phyloP scores from a whole-genome alignment of 2,329 filamentous ascomycete species.

The Zasmidium citrigriseum region DNA sequence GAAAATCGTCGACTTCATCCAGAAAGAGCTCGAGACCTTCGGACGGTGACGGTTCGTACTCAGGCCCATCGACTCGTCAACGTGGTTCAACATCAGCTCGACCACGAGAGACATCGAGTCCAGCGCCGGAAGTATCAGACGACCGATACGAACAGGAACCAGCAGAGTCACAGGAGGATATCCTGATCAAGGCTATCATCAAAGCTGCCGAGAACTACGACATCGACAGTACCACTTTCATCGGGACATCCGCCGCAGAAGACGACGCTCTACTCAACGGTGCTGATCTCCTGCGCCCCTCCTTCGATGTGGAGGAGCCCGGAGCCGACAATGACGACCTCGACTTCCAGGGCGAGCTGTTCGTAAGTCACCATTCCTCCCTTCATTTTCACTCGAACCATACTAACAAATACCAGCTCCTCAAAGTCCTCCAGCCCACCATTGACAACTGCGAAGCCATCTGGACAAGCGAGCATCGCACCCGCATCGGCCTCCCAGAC shows the following conservation, averaged over 20 bases:
- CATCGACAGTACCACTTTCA: not conserved
- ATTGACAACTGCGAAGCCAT: not conserved
- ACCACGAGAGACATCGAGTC: too few relatives aligned
- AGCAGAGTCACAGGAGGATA: too few relatives aligned
- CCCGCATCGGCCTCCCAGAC: not conserved
- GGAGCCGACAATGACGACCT: not conserved
- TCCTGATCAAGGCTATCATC: not conserved
- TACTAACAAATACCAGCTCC: not conserved
- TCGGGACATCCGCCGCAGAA: not conserved
- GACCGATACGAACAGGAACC: too few relatives aligned
- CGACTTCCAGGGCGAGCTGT: not conserved
- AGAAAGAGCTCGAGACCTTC: too few relatives aligned
- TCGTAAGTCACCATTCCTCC: not conserved
- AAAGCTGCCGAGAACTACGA: not conserved
- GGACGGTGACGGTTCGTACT: too few relatives aligned
- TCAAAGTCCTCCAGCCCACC: not conserved
- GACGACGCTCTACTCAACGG: not conserved
- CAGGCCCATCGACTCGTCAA: too few relatives aligned
- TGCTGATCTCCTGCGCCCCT: not conserved
- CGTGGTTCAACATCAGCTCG: too few relatives aligned
- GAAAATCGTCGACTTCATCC: not conserved
- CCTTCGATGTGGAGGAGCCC: not conserved
- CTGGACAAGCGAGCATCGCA: conserved; percentile 13
- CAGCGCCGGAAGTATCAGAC: too few relatives aligned
- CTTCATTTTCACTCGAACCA: not conserved